Evolutionary conservation across 2,329 filamentous ascomycete genomes (phyloP).

Genomic region (Orbilia quercus): DNA sequence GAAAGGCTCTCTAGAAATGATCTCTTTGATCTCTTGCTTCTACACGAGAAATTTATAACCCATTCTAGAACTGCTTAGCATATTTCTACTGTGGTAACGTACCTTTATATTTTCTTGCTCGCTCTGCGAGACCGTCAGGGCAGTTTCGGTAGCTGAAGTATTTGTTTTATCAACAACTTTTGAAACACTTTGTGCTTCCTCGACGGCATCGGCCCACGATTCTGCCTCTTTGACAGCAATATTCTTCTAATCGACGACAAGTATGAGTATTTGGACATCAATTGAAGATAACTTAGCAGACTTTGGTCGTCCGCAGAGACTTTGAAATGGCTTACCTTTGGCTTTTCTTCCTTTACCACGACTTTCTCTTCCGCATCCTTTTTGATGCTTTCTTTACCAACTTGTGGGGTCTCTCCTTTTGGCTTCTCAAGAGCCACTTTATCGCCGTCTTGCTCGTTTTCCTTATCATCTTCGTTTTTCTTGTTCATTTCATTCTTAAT

Average conservation of each 20-base stretch:
- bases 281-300: too few species aligned
- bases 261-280: too few species aligned
- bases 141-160: background rate
- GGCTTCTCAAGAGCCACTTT: too few species aligned
- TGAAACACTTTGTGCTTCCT: background rate
- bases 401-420: too few species aligned
- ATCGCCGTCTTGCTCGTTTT: background rate
- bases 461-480: constrained; percentile 33
- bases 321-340: too few species aligned
- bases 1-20: background rate
- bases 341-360: too few species aligned
- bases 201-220: background rate
- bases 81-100: too few species aligned
- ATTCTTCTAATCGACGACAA: background rate
- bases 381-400: too few species aligned
- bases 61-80: background rate
- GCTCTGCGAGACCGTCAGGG: background rate
- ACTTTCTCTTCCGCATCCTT: too few species aligned
- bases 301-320: too few species aligned
- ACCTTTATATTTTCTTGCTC: background rate
- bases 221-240: background rate
- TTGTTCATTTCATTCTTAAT: too few species aligned
- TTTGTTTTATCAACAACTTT: background rate
- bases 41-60: background rate
- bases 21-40: background rate